Conservation (phyloP, 305 asterid species). For the Fraxinus angustifolia region DNA sequence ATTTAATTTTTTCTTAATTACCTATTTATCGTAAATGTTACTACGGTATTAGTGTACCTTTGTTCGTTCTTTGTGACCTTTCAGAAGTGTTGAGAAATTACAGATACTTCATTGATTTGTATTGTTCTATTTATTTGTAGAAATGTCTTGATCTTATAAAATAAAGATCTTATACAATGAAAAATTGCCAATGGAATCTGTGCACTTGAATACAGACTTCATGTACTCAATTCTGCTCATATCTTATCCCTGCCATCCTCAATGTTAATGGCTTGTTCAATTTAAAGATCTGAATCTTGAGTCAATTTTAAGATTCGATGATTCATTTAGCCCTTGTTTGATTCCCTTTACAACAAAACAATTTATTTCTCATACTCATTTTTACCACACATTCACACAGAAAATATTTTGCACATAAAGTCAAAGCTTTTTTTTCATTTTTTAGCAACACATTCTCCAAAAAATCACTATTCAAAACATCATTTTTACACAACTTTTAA, state of each 20-base stretch:
- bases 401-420: no score
- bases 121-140: neutral
- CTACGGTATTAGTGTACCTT: neutral
- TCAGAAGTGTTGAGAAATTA: neutral
- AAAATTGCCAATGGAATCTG: neutral
- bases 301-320: neutral
- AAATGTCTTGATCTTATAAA: neutral
- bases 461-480: no score
- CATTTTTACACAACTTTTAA: no score
- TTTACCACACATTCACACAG: no score
- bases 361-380: no score
- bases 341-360: no score
- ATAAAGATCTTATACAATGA: no score
- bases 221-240: neutral
- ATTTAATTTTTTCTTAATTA: neutral
- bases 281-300: neutral
- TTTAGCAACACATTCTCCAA: no score
- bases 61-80: neutral
- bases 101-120: neutral
- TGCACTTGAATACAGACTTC: neutral
- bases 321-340: neutral
- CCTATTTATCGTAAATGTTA: neutral
- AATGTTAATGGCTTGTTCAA: neutral
- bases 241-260: neutral
- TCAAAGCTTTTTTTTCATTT: no score